Conservation (phyloP, 805 yeast genomes). For the Pichia nakasei region DNA sequence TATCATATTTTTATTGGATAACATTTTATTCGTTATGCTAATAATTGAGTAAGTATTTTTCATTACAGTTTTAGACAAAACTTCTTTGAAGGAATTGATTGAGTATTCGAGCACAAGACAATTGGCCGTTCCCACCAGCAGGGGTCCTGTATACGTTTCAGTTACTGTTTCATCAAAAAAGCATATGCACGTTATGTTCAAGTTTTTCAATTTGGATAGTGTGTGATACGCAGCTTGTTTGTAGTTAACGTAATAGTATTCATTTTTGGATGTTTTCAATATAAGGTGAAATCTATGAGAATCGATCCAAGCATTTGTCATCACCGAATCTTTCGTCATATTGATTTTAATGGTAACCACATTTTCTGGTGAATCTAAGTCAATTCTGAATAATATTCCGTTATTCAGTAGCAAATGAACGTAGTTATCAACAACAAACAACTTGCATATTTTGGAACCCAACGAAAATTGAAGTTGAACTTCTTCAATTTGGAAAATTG, state of each 20-base stretch:
- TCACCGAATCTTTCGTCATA: constrained; percentile 18
- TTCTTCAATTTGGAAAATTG: constrained; percentile 21
- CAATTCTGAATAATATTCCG: constrained; percentile 54
- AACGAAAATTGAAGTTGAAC: constrained; percentile 29
- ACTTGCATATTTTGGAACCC: constrained; percentile 31
- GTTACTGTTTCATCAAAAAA: constrained; percentile 23
- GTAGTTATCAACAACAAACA: constrained; percentile 47
- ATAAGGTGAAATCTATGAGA: constrained; percentile 45
- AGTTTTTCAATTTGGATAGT: constrained; percentile 39
- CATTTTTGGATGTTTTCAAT: constrained; percentile 37
- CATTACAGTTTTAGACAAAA: constrained; percentile 34
- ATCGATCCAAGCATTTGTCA: constrained; percentile 36
- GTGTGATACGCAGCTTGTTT: constrained; percentile 32
- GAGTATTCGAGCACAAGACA: constrained; percentile 42
- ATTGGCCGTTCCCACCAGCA: constrained; percentile 39
- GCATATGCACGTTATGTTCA: constrained; percentile 35
- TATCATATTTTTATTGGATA: constrained; percentile 2
- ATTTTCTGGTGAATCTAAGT: constrained; percentile 54
- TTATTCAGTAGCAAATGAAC: constrained; percentile 45
- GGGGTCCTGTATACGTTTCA: constrained; percentile 31
- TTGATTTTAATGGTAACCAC: constrained; percentile 36
- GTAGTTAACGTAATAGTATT: constrained; percentile 40
- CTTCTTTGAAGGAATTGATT: constrained; percentile 37
- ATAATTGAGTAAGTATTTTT: constrained; percentile 17
- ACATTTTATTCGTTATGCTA: background rate